A percentile compares a stretch with the other conserved stretches of the same genome.
These are phyloP conservation scores for Fusarium sp. DNA, from an alignment of 2,329 filamentous ascomycete species.

Conservation along the genomic window DNA sequence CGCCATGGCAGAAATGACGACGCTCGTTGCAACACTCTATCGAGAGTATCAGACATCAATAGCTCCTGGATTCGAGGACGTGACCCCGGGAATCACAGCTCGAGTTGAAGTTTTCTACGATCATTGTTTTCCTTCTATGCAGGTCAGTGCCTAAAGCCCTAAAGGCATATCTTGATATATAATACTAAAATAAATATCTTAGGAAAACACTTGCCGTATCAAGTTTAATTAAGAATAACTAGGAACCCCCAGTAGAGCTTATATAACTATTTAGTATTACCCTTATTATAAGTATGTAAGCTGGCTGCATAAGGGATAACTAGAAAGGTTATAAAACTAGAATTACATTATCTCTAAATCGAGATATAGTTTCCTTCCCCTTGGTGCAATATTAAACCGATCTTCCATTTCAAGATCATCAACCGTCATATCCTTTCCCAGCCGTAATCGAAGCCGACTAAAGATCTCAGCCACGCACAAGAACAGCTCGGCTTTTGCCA, in stretches of 20 bases:
- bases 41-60: slow-evolving; percentile 33
- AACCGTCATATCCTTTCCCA: neutral
- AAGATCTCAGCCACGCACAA: neutral
- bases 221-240: slow-evolving; percentile 37
- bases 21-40: slow-evolving; percentile 33
- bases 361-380: too few species aligned
- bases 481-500: neutral
- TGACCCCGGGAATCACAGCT: slow-evolving; percentile 39
- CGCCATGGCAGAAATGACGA: slow-evolving; percentile 46
- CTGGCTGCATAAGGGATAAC: too few species aligned
- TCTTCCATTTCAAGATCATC: neutral
- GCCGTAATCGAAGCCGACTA: neutral
- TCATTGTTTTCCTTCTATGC: slow-evolving; percentile 30
- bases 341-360: too few species aligned
- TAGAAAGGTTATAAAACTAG: too few species aligned
- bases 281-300: too few species aligned
- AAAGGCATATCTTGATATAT: too few species aligned
- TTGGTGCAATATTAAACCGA: neutral
- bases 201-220: slow-evolving; percentile 41
- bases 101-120: slow-evolving; percentile 45
- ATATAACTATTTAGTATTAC: too few species aligned
- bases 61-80: slow-evolving; percentile 28
- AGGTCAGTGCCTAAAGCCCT: too few species aligned
- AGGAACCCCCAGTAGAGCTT: too few species aligned
- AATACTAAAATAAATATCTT: neutral